Evolutionary conservation across 495 filamentous ascomycete species (phyloP).

Genomic region (Daldinia caldariorum): DNA sequence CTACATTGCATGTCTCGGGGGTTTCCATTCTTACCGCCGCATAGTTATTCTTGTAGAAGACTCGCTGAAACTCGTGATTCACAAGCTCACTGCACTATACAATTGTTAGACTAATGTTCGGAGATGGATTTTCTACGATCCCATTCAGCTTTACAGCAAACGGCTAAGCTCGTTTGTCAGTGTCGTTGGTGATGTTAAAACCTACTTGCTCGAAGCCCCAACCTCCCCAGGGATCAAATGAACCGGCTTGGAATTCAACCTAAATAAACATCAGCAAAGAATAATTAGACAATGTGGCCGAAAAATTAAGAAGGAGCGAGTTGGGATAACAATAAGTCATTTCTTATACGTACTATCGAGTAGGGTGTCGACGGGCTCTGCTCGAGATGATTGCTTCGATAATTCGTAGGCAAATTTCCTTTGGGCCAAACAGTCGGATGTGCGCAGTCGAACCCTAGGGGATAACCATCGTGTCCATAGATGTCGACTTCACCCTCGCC

Average conservation of each 20-base stretch:
- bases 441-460: conserved; percentile 70
- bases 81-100: conserved; percentile 66
- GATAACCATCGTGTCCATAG: conserved; percentile 81
- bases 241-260: conserved; percentile 77
- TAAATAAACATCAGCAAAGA: background rate
- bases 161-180: background rate
- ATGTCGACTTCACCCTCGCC: conserved; percentile 75
- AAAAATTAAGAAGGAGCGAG: background rate
- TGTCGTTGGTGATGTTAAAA: background rate
- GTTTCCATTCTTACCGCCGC: conserved; percentile 65
- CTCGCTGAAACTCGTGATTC: conserved; percentile 75
- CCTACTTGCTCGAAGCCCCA: conserved; percentile 64
- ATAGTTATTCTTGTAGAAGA: conserved; percentile 84
- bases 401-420: conserved; percentile 57
- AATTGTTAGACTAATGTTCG: conserved; percentile 8
- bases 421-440: conserved; percentile 62
- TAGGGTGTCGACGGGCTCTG: conserved; percentile 74
- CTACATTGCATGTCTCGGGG: background rate
- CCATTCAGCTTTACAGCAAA: background rate
- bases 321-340: background rate
- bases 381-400: conserved; percentile 59
- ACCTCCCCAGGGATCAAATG: conserved; percentile 81
- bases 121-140: background rate
- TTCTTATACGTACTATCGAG: conserved; percentile 58
- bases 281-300: background rate